Base-by-base conservation (phyloP, 345 rosid genomes). In the Eucalyptus cloeziana region DNA sequence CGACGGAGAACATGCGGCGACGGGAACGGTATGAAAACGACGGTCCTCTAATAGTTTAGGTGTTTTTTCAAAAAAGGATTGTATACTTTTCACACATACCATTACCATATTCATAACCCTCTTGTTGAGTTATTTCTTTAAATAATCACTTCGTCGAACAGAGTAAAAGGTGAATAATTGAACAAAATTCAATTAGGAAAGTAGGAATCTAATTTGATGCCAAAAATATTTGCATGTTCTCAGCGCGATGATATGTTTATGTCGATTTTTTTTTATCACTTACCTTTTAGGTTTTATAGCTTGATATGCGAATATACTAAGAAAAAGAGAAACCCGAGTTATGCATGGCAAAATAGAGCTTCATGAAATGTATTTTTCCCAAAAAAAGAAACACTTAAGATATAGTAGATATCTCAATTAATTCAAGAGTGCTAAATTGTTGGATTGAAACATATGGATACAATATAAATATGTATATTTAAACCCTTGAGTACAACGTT, bases 201-300 rank as follows among this genome's bases (percentile, higher is more conserved):
- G 27, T 37, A 37, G 14, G 11, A 37, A 76, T 21, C 43, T 21
- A 19, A 37, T 40, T 37, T 40, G 83, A 37, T 37, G 45, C 27
- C 27, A 5, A 33, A 69, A 33, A 69, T 27, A 33, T 10, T 9
- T 31, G 45, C 27, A 21, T 13, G 11, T 10, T 71, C 45, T 37
- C 13, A 6, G 9, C 12, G 4, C 1, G 5, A 64, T 16, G 0
- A 19, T 27, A 17, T 5, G 2, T 9, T 37, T 37, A 7, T 7
- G 45, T 71, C 10, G 45, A 37, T 33, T 71, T 71, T 62, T 62
- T 69, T 19, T 19, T 37, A 19, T 10, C 4, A 1, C 27, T 37
- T 19, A 0, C 14, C 13, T 71, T 37, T 6, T 3, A 4, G 1
- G 45, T 19, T 71, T 12, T 19, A 0, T 37, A 1, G 4, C 10